Evolutionary conservation across 495 filamentous ascomycete species (phyloP).

Genomic region (Bacidia gigantensis): DNA sequence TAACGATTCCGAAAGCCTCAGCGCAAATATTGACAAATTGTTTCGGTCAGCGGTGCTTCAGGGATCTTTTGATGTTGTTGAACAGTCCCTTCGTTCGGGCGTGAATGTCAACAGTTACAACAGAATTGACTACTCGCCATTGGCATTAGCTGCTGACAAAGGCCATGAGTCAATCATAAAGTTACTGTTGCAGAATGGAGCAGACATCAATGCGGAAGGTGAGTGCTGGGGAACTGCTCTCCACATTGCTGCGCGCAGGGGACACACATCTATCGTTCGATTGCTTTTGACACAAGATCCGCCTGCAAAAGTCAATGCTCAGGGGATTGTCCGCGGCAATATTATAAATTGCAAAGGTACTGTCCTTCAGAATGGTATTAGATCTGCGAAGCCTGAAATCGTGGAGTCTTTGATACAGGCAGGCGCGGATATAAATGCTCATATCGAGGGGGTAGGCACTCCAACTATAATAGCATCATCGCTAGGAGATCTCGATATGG

Average conservation of each 20-base stretch:
- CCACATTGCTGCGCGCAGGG: background rate
- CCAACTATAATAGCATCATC: slow-evolving; percentile 35
- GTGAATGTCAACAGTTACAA: background rate
- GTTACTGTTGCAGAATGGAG: slow-evolving; percentile 8
- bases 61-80: background rate
- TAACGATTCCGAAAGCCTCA: too few species aligned
- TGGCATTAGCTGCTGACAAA: slow-evolving; percentile 2
- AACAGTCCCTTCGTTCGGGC: background rate
- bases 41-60: background rate
- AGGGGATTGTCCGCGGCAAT: too few species aligned
- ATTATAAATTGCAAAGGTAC: too few species aligned
- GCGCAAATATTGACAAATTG: too few species aligned
- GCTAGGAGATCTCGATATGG: slow-evolving; percentile 32
- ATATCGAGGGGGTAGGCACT: slow-evolving; percentile 11
- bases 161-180: slow-evolving; percentile 1
- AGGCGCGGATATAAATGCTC: background rate
- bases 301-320: background rate
- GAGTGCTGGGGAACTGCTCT: background rate
- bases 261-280: background rate
- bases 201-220: slow-evolving; percentile 6
- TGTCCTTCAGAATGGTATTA: background rate
- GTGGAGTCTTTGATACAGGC: background rate
- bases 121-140: background rate
- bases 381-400: background rate
- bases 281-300: background rate